A percentile compares a stretch with the other conserved stretches of the same genome.
Conservation (phyloP, 106 monocot species). For the Hemerocallis citrina region DNA sequence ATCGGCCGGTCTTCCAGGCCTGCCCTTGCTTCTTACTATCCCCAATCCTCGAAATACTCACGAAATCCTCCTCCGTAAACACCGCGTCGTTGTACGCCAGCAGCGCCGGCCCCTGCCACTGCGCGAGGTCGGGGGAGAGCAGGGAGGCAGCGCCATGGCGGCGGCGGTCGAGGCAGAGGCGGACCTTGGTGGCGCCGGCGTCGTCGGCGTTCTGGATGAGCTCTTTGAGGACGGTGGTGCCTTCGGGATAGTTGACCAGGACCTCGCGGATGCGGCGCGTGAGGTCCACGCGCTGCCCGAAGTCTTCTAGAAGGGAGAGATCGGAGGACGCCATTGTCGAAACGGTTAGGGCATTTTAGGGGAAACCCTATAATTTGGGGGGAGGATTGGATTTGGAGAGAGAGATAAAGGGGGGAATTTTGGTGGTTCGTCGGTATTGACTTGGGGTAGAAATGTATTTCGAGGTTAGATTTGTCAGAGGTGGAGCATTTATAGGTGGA, state of each 20-base stretch:
- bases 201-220: constrained; percentile 99
- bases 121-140: constrained; percentile 52
- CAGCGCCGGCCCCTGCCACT: constrained; percentile 96
- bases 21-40: constrained; percentile 86
- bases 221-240: constrained; percentile 93
- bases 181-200: constrained; percentile 73
- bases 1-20: constrained; percentile 96
- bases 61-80: constrained; percentile 88
- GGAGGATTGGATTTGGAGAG: neutral
- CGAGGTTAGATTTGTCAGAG: too few species aligned
- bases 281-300: constrained; percentile 92
- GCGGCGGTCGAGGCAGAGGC: constrained; percentile 93
- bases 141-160: constrained; percentile 57
- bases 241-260: constrained; percentile 90
- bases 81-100: constrained; percentile 91
- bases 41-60: constrained; percentile 83
- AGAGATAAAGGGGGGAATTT: too few species aligned
- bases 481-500: too few species aligned
- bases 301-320: constrained; percentile 67
- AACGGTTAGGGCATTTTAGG: constrained; percentile 3
- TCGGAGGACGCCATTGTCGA: constrained; percentile 11
- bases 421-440: too few species aligned
- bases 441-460: too few species aligned
- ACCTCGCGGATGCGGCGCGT: constrained; percentile 91
- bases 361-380: too few species aligned